These are phyloP conservation scores for Piromyces finnis DNA, from an alignment of 192 early-diverging fungal species.

Conservation along the genomic window DNA sequence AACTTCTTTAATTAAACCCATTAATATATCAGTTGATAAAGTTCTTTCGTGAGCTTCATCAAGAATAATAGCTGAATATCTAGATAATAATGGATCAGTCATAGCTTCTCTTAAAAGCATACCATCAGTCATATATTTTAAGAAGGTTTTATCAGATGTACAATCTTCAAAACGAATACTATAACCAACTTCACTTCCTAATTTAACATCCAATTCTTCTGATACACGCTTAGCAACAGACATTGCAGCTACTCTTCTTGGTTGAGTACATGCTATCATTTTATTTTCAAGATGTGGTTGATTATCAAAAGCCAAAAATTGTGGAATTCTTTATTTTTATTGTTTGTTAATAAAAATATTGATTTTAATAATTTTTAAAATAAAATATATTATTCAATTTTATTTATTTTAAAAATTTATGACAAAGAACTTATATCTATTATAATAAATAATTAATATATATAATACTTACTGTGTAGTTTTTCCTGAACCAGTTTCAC, in stretches of 20 bases:
- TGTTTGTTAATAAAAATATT: too few species aligned
- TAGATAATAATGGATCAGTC: constrained; percentile 66
- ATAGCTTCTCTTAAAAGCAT: constrained; percentile 97
- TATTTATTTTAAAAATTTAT: too few species aligned
- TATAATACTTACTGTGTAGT: constrained; percentile 96
- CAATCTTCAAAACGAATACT: constrained; percentile 96
- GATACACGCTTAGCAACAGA: constrained; percentile 98
- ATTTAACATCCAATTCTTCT: constrained; percentile 81
- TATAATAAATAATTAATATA: too few species aligned
- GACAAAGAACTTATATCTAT: too few species aligned
- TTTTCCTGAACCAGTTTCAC: constrained; percentile 95
- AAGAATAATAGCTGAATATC: constrained; percentile 90
- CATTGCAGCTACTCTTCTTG: constrained; percentile 96
- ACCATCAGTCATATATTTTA: constrained; percentile 99
- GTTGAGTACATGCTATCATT: constrained; percentile 96
- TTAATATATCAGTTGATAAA: constrained; percentile 87
- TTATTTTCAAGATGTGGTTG: constrained; percentile 74
- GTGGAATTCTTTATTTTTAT: constrained; percentile 89
- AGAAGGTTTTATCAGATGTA: constrained; percentile 60
- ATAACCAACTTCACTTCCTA: constrained; percentile 94
- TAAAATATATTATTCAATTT: too few species aligned
- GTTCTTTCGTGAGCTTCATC: constrained; percentile 99
- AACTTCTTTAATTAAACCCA: constrained; percentile 91
- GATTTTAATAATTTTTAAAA: too few species aligned
- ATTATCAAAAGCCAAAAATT: constrained; percentile 82